Percentiles rank a stretch among this genome's conserved stretches.
These are phyloP conservation scores for Reutealis trisperma DNA, from an alignment of 345 rosid genomes.

Conservation along the genomic window DNA sequence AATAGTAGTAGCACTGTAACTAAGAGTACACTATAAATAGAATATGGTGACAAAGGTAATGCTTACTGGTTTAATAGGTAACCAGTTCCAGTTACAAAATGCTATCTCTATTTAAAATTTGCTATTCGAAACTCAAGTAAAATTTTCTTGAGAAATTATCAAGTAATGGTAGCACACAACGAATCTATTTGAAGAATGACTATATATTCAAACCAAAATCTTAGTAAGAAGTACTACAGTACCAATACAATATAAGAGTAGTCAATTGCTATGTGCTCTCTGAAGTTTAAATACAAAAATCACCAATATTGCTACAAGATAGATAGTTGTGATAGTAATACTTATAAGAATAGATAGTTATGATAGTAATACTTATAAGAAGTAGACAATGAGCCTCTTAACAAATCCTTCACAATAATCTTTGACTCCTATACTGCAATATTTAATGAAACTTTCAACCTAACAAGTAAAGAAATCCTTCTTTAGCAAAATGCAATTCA, in stretches of 20 bases:
- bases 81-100: too few species aligned
- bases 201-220: neutral
- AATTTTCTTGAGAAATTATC: too few species aligned
- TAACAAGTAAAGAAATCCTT: too few species aligned
- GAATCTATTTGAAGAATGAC: too few species aligned
- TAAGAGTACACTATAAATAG: too few species aligned
- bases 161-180: too few species aligned
- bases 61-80: too few species aligned
- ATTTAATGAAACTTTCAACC: neutral
- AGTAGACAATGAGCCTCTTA: neutral
- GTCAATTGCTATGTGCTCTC: neutral
- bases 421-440: neutral
- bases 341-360: neutral
- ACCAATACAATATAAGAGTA: neutral
- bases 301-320: neutral
- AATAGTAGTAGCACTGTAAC: too few species aligned
- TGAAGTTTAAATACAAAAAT: neutral
- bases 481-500: neutral
- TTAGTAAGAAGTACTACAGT: neutral
- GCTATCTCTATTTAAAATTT: too few species aligned
- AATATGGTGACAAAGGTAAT: too few species aligned
- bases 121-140: too few species aligned
- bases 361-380: neutral
- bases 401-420: neutral
- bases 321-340: too few species aligned